phyloP scores from a whole-genome alignment of 176 grass and related monocot species.

The Urochloa ruziziensis region DNA sequence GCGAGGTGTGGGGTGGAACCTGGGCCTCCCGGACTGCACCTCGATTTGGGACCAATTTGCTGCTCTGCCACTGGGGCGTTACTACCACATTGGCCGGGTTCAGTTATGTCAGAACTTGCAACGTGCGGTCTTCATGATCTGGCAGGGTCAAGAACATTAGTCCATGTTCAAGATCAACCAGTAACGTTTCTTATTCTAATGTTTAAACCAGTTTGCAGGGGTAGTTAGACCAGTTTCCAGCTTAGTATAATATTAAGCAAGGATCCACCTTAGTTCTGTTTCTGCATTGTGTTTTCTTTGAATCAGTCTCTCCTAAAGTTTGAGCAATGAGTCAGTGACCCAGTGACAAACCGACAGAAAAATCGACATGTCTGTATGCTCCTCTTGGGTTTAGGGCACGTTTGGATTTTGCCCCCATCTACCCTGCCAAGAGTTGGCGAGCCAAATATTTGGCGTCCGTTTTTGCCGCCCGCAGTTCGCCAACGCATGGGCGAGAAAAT shows the following conservation, averaged over 20 bases:
- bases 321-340: neutral
- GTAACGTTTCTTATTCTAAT: neutral
- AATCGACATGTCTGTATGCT: neutral
- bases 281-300: neutral
- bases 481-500: neutral
- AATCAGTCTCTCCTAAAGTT: neutral
- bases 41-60: neutral
- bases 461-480: neutral
- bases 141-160: conserved; percentile 36
- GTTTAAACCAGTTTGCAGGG: neutral
- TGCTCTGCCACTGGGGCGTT: conserved; percentile 17
- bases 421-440: too few relatives aligned
- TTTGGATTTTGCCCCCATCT: too few relatives aligned
- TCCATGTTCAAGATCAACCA: conserved; percentile 21
- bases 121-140: conserved; percentile 10
- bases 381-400: neutral
- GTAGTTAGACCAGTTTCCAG: neutral
- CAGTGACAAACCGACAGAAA: neutral
- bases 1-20: neutral
- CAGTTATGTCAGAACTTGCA: conserved; percentile 21
- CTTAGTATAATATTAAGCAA: neutral
- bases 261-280: neutral
- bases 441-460: too few relatives aligned
- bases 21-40: neutral
- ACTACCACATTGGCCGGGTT: neutral